These are phyloP conservation scores for Cryptococcus depauperatus DNA, from an alignment of 1,284 basidiomycete genomes.

Conservation along the genomic window DNA sequence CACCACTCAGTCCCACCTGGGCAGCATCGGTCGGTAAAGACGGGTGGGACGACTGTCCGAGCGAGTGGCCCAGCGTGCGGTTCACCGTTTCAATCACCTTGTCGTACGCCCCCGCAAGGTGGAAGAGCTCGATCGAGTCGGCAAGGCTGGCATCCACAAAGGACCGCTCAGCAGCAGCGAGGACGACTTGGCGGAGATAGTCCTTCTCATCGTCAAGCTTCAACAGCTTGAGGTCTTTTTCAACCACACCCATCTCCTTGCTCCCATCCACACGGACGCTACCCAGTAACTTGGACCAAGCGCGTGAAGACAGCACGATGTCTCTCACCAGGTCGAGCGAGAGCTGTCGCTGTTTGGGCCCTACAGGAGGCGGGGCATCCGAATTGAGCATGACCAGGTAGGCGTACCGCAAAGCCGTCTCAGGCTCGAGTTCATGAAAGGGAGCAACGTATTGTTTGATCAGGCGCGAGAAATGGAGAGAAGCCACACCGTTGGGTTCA, in stretches of 20 bases:
- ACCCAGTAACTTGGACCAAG: slow-evolving; percentile 78
- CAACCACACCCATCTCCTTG: slow-evolving; percentile 79
- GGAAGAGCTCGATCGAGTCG: slow-evolving; percentile 92
- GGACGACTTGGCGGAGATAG: slow-evolving; percentile 75
- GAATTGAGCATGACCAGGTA: slow-evolving; percentile 77
- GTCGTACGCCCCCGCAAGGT: slow-evolving; percentile 83
- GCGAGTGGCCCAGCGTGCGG: slow-evolving; percentile 75
- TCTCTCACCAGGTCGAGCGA: slow-evolving; percentile 82
- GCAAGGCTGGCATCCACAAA: slow-evolving; percentile 61
- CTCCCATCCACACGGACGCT: slow-evolving; percentile 83
- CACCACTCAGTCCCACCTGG: slow-evolving; percentile 25
- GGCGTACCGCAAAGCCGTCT: slow-evolving; percentile 91
- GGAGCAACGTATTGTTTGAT: slow-evolving; percentile 88
- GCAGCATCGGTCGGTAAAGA: slow-evolving; percentile 10
- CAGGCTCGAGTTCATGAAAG: slow-evolving; percentile 83
- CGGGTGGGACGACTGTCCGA: slow-evolving; percentile 52
- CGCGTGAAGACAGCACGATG: slow-evolving; percentile 77
- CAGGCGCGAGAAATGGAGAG: slow-evolving; percentile 71
- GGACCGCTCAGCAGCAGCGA: slow-evolving; percentile 68
- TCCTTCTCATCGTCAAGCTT: slow-evolving; percentile 62
- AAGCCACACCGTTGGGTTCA: slow-evolving; percentile 33
- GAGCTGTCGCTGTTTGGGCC: slow-evolving; percentile 72
- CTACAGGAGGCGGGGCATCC: slow-evolving; percentile 53
- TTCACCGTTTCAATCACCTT: slow-evolving; percentile 84
- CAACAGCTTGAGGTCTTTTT: slow-evolving; percentile 70